Percentiles rank a stretch among this genome's conserved stretches.
phyloP scores from a whole-genome alignment of 164 flowering plant species.

The Stephania japonica region DNA sequence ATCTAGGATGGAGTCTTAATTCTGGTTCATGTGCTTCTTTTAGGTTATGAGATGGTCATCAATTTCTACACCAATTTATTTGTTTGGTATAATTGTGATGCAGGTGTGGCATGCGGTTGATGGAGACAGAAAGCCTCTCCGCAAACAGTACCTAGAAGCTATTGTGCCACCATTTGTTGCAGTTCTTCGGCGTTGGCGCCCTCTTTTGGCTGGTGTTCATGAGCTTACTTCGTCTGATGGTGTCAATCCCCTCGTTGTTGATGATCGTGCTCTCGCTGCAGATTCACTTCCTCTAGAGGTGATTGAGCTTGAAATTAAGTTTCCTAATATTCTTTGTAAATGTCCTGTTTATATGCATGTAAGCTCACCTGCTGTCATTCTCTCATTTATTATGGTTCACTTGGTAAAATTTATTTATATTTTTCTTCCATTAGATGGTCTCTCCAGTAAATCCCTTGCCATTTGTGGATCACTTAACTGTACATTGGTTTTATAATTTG shows the following conservation, averaged over 20 bases:
- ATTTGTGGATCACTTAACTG: not conserved
- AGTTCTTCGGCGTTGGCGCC: constrained; percentile 92
- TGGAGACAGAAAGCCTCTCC: constrained; percentile 70
- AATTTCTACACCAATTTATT: not conserved
- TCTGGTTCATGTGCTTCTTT: not conserved
- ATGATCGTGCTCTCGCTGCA: constrained; percentile 97
- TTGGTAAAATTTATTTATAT: not conserved
- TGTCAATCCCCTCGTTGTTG: constrained; percentile 77
- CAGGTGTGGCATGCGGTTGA: constrained; percentile 96
- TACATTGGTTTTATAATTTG: not conserved
- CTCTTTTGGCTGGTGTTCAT: constrained; percentile 90
- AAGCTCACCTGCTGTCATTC: not conserved
- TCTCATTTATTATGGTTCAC: not conserved
- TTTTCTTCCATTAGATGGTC: not conserved
- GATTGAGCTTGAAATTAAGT: constrained; percentile 12
- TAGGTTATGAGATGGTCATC: not conserved
- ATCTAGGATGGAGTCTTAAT: not conserved
- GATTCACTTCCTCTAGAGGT: constrained; percentile 98
- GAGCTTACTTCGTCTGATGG: constrained; percentile 94
- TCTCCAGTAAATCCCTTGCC: not conserved
- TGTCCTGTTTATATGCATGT: not conserved
- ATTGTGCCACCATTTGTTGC: constrained; percentile 97
- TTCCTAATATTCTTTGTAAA: not conserved
- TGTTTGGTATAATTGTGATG: constrained; percentile 20
- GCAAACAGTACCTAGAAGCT: constrained; percentile 86